Conservation (phyloP, 208 protist species). For the Histomonas meleagridis region DNA sequence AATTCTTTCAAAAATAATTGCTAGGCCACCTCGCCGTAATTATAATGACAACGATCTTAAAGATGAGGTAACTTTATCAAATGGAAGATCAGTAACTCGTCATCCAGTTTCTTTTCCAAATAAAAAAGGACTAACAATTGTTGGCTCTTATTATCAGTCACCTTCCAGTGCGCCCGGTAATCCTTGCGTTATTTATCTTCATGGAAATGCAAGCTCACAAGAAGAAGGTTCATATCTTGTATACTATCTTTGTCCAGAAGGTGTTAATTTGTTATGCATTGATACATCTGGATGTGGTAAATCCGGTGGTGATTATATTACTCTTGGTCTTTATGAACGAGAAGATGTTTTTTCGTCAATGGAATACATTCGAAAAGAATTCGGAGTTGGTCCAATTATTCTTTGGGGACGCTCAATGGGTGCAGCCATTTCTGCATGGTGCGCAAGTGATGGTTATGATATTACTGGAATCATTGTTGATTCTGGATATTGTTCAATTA, state of each 20-base stretch:
- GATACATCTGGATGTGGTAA: background rate
- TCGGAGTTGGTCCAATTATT: background rate
- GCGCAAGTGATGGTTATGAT: background rate
- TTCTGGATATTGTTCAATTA: background rate
- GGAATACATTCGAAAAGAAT: background rate
- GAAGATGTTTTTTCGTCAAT: background rate
- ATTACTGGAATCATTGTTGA: background rate
- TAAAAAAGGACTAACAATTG: background rate
- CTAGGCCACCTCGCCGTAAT: too few relatives aligned
- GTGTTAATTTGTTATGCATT: background rate
- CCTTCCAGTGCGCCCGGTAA: background rate
- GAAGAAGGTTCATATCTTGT: background rate
- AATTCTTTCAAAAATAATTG: too few relatives aligned
- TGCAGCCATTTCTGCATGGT: background rate
- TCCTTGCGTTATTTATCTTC: background rate
- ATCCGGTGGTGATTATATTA: background rate
- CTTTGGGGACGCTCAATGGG: background rate
- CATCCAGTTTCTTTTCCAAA: background rate
- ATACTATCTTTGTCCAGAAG: background rate
- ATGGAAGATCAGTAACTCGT: background rate
- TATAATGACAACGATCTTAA: too few relatives aligned
- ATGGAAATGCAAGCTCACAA: background rate
- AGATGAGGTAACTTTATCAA: too few relatives aligned
- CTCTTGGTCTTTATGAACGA: background rate
- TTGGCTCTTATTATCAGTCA: background rate